phyloP scores from a whole-genome alignment of 192 early-diverging fungal species.

The Linnemannia schmuckeri region DNA sequence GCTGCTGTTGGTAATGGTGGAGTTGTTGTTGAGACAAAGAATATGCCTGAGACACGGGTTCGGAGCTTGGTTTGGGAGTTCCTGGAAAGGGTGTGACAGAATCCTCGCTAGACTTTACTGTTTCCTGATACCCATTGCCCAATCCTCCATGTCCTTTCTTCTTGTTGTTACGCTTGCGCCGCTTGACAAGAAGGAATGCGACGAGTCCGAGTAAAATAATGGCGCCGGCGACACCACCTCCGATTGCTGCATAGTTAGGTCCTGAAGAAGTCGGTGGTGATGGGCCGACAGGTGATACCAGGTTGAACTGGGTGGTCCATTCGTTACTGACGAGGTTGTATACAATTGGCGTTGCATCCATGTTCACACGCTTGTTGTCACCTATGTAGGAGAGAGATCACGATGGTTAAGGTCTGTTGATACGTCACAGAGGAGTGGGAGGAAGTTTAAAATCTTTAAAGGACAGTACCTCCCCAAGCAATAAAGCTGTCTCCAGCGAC shows the following conservation, averaged over 20 bases:
- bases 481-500: conserved; percentile 1
- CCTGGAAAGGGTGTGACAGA: neutral
- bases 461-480: neutral
- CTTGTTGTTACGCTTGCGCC: neutral
- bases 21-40: neutral
- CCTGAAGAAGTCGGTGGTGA: neutral
- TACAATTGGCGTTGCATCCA: neutral
- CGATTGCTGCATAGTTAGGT: neutral
- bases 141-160: neutral
- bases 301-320: neutral
- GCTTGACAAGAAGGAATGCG: neutral
- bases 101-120: neutral
- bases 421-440: too few species aligned
- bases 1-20: neutral
- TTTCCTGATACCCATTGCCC: neutral
- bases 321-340: neutral
- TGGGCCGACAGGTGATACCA: neutral
- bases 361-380: neutral
- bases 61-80: neutral
- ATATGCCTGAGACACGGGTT: neutral
- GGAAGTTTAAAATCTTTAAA: too few species aligned
- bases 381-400: neutral
- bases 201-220: neutral
- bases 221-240: neutral
- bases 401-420: too few species aligned